Evolutionary conservation across 805 yeast genomes (phyloP), one percentile per base, ranked within the genome.

Genomic region (Ogataea angusta): DNA sequence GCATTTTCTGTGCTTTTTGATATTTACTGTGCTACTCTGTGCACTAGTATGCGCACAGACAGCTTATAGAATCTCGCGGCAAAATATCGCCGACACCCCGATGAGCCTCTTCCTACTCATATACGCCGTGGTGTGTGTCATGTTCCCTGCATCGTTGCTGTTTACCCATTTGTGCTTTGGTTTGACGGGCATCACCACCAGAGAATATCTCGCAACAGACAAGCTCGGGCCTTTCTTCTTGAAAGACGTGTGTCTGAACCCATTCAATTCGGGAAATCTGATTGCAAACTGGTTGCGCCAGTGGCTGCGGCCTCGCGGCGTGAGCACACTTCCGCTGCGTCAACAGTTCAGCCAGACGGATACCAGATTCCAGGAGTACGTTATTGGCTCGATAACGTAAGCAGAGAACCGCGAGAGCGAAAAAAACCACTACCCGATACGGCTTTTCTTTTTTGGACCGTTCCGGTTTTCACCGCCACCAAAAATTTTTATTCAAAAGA

Each of bases 161-260:
- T 30, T 62, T 0, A 73, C 72, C 48, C 95, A 86, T 52, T 26
- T 76, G 1, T 72, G 67, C 36, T 59, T 85, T 36, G 74, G 78
- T 0, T 54, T 75, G 1, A 69, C 75, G 6, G 81, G 80, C 34
- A 70, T 82, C 47, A 81, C 90, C 7, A 85, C 95, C 6, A 69
- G 89, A 46, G 95, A 86, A 50, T 85, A 73, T 53, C 63, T 86
- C 36, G 75, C 73, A 51, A 60, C 70, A 18, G 67, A 72, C 9
- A 54, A 63, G 4, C 57, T 53, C 10, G 54, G 51, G 4, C 44
- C 47, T 17, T 40, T 30, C 5, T 36, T 49, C 12, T 42, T 64
- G 15, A 36, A 63, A 32, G 61, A 57, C 43, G 66, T 68, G 2
- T 52, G 63, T 30, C 49, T 50, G 22, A 68, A 66, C 36, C 69